Conservation (phyloP, 1,139 yeast genomes). For the Nakaseomyces uthaithaninus region DNA sequence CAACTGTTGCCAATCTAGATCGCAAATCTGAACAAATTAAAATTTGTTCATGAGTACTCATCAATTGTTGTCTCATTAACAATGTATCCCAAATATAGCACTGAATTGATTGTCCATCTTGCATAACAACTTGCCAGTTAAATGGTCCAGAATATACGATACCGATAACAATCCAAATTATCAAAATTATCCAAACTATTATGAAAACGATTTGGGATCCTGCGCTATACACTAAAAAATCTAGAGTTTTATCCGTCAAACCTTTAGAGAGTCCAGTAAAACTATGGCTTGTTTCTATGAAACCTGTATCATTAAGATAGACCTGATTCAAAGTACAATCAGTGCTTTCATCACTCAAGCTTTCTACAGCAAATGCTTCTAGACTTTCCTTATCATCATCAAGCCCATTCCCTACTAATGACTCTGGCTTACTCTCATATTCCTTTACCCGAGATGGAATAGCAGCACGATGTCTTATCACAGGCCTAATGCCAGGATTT, state of each 20-base stretch:
- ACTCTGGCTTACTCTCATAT: not conserved
- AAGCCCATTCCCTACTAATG: not conserved
- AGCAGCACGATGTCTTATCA: conserved; percentile 5
- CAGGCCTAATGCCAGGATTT: conserved; percentile 8
- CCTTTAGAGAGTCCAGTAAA: conserved; percentile 25
- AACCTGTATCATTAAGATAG: conserved; percentile 6
- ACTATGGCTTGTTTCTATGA: conserved; percentile 17
- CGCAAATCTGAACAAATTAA: conserved; percentile 27
- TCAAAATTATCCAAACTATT: conserved; percentile 25
- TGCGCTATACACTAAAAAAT: conserved; percentile 24
- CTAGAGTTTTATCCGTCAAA: conserved; percentile 18
- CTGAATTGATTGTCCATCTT: conserved; percentile 37
- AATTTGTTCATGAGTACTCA: conserved; percentile 24
- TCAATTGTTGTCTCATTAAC: conserved; percentile 36
- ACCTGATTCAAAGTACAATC: conserved; percentile 5
- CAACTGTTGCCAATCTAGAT: conserved; percentile 29
- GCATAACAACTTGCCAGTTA: conserved; percentile 38
- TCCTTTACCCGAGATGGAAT: not conserved
- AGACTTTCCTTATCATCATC: conserved; percentile 2
- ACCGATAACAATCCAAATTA: conserved; percentile 34
- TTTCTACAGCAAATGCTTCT: not conserved
- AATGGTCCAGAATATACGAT: conserved; percentile 28
- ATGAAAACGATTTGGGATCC: conserved; percentile 30
- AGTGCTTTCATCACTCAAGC: conserved; percentile 5
- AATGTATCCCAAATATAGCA: conserved; percentile 36